phyloP scores from a whole-genome alignment of 1,284 basidiomycete genomes.

The Boletus austroedulis region DNA sequence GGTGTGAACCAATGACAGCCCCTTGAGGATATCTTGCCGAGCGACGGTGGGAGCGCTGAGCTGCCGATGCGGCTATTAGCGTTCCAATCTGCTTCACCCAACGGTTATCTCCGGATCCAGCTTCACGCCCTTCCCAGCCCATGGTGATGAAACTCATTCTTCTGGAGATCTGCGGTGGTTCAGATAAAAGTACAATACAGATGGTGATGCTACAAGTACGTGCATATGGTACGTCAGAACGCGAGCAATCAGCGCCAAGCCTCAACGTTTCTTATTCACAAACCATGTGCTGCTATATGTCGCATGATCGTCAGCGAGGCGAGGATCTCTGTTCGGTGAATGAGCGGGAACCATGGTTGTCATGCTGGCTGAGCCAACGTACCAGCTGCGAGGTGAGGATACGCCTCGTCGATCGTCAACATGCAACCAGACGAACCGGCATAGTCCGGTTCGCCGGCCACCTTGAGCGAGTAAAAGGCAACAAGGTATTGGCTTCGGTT shows the following conservation, averaged over 20 bases:
- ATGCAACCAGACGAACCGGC: slow-evolving; percentile 53
- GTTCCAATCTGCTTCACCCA: slow-evolving; percentile 7
- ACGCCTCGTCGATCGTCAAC: slow-evolving; percentile 61
- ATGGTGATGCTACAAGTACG: slow-evolving; percentile 6
- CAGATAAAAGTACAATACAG: slow-evolving; percentile 17
- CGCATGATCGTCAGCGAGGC: slow-evolving; percentile 62
- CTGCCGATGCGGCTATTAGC: slow-evolving; percentile 3
- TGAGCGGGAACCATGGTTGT: slow-evolving; percentile 5
- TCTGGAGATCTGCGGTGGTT: slow-evolving; percentile 6
- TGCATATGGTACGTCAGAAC: slow-evolving; percentile 12
- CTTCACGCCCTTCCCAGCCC: neutral
- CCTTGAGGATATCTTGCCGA: neutral
- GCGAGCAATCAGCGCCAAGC: neutral
- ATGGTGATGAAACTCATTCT: neutral
- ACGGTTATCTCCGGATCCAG: slow-evolving; percentile 11
- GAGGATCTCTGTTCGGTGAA: slow-evolving; percentile 47
- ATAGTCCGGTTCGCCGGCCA: slow-evolving; percentile 54
- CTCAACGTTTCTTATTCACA: slow-evolving; percentile 4
- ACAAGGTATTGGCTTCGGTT: slow-evolving; percentile 50
- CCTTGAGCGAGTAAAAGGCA: slow-evolving; percentile 57
- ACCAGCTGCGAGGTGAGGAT: slow-evolving; percentile 54
- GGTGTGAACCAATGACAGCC: neutral
- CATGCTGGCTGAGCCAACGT: slow-evolving; percentile 5
- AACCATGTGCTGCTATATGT: slow-evolving; percentile 52
- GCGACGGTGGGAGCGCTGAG: neutral